Conservation (phyloP, 2,329 filamentous ascomycete genomes). For the Fusarium newnesense region DNA sequence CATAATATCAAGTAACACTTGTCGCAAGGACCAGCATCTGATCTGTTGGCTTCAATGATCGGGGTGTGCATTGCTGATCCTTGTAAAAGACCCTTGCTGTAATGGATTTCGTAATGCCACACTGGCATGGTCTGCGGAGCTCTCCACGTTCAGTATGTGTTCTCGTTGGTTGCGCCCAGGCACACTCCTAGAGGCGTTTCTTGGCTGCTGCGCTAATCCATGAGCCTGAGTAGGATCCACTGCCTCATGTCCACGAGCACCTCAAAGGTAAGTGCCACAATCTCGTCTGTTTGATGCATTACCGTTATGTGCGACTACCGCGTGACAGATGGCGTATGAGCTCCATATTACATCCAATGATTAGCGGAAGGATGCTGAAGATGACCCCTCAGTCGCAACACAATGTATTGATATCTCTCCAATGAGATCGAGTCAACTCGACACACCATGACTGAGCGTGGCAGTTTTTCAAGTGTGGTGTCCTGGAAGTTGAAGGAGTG, state of each 20-base stretch:
- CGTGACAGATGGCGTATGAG: slow-evolving; percentile 3
- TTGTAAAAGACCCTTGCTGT: slow-evolving; percentile 26
- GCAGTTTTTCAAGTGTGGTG: slow-evolving; percentile 19
- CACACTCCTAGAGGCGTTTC: slow-evolving; percentile 11
- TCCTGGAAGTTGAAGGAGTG: slow-evolving; percentile 1
- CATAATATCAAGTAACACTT: no score
- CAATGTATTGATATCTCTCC: slow-evolving; percentile 3
- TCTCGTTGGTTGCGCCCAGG: slow-evolving; percentile 10
- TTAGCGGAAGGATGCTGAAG: slow-evolving; percentile 1
- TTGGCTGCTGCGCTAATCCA: slow-evolving; percentile 29
- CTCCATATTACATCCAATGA: not conserved
- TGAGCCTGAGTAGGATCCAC: slow-evolving; percentile 1
- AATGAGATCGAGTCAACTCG: not conserved
- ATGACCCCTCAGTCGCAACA: slow-evolving; percentile 7
- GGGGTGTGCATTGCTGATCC: slow-evolving; percentile 11
- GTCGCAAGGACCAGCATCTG: slow-evolving; percentile 7
- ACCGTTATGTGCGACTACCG: slow-evolving; percentile 23
- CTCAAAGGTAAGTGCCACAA: slow-evolving; percentile 15
- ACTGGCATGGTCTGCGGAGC: slow-evolving; percentile 12
- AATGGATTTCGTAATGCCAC: slow-evolving; percentile 26
- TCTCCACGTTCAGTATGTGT: not conserved
- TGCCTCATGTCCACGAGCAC: not conserved
- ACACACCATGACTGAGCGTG: slow-evolving; percentile 16
- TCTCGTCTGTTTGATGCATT: slow-evolving; percentile 16
- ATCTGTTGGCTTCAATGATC: slow-evolving; percentile 5